Evolutionary conservation across 1,284 basidiomycete genomes (phyloP).

Genomic region (Leccinum subfulvum): DNA sequence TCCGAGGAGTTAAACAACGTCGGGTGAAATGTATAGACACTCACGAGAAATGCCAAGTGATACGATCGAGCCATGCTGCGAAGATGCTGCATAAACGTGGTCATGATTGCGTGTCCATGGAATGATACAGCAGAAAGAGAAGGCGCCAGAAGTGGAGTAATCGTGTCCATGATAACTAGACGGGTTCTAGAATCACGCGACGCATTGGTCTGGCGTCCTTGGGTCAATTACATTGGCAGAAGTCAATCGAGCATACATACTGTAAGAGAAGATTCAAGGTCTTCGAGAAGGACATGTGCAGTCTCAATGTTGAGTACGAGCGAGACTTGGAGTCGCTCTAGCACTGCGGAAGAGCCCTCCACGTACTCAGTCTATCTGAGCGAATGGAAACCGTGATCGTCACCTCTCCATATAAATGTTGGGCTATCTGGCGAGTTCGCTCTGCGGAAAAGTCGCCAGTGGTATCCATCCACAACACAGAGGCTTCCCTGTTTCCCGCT

Average conservation of each 20-base stretch:
- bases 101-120: conserved; percentile 77
- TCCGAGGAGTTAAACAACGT: conserved; percentile 19
- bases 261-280: conserved; percentile 32
- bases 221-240: not conserved
- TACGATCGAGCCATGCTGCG: conserved; percentile 48
- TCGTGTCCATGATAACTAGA: conserved; percentile 62
- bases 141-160: conserved; percentile 67
- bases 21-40: conserved; percentile 17
- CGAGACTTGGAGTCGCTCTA: conserved; percentile 49
- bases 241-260: conserved; percentile 29
- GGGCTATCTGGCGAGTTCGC: conserved; percentile 41
- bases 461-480: conserved; percentile 69
- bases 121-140: conserved; percentile 63
- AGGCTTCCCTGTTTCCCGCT: conserved; percentile 33
- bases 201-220: conserved; percentile 16
- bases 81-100: conserved; percentile 65
- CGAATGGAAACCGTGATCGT: not conserved
- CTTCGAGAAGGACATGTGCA: conserved; percentile 50
- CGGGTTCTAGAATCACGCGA: conserved; percentile 28
- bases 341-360: conserved; percentile 35
- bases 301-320: conserved; percentile 57
- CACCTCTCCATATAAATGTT: conserved; percentile 38
- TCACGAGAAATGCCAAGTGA: conserved; percentile 50
- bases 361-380: conserved; percentile 11
- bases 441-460: conserved; percentile 63